Evolutionary conservation across 1,284 basidiomycete genomes (phyloP), one percentile per base, ranked within the genome.

Genomic region (Irpex sp.): DNA sequence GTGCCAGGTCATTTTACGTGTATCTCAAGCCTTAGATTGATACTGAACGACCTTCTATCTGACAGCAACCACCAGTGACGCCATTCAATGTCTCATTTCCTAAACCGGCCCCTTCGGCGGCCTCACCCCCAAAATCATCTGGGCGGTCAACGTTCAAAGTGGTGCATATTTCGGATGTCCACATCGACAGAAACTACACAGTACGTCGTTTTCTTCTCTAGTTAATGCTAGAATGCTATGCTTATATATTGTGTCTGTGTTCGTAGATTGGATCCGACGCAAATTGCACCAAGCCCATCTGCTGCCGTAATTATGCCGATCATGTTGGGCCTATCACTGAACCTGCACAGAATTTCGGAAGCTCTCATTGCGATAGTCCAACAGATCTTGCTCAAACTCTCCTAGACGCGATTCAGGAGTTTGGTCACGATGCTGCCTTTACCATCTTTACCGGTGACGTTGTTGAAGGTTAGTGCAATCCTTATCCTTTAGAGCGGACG

Each of bases 371-470:
- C 66, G 85, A 86, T 69, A 77, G 81, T 0, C 80, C 84, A 2
- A 70, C 75, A 0, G 65, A 68, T 1, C 74, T 88, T 9, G 80
- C 79, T 5, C 77, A 82, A n/a, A 82, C 80, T 38, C 81, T 87
- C 82, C 71, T 87, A 1, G 72, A 72, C 6, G 80, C 79, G 15
- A 77, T 77, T 11, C 68, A 73, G 37, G 47, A 78, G 51, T 73
- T 77, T 57, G 74, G 71, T 9, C 73, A 77, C 19, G 74, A 78
- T 55, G 78, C 80, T 4, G 71, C 73, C 11, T 86, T 85, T 67
- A 79, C 82, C 3, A 81, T 87, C 54, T 87, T 86, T 64, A 88
- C 85, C 15, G 86, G 86, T 5, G 86, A 87, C 68, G 82, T 86
- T 4, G 78, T 86, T 7, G 85, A 86, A 76, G 83, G 85, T 82